These are phyloP conservation scores for Juglanconis oblonga DNA, from an alignment of 2,329 filamentous ascomycete species.

Conservation along the genomic window DNA sequence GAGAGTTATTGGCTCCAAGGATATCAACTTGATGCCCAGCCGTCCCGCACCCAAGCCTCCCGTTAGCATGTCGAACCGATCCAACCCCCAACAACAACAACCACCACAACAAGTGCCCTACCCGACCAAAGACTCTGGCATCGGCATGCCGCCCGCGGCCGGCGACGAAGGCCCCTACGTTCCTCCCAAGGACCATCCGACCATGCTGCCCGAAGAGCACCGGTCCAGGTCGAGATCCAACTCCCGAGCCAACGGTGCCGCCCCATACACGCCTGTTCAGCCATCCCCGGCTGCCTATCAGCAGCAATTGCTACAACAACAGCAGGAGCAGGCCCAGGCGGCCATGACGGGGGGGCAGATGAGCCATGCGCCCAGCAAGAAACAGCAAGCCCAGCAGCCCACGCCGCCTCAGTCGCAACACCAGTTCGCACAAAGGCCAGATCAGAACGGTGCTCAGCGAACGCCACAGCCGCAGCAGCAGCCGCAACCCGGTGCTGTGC, in stretches of 20 bases:
- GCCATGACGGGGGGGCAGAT: constrained; percentile 66
- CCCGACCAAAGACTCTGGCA: constrained; percentile 59
- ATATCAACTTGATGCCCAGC: constrained; percentile 68
- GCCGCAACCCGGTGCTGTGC: constrained; percentile 33
- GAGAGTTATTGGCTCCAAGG: constrained; percentile 50
- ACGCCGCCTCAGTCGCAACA: constrained; percentile 53
- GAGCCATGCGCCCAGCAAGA: constrained; percentile 71
- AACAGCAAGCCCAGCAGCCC: constrained; percentile 52
- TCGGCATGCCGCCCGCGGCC: constrained; percentile 56
- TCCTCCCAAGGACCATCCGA: constrained; percentile 51
- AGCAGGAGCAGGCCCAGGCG: constrained; percentile 84
- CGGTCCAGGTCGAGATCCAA: constrained; percentile 68
- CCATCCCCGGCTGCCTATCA: constrained; percentile 50
- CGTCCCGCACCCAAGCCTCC: constrained; percentile 89
- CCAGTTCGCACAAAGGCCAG: constrained; percentile 32
- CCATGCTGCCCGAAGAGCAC: constrained; percentile 65
- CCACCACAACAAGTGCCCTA: constrained; percentile 38
- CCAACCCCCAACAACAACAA: constrained; percentile 44
- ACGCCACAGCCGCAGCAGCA: constrained; percentile 32
- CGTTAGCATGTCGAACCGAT: constrained; percentile 55
- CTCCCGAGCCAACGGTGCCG: constrained; percentile 47
- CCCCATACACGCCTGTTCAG: constrained; percentile 45
- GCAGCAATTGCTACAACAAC: constrained; percentile 69
- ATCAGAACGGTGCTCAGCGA: constrained; percentile 36
- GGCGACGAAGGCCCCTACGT: constrained; percentile 53